Evolutionary conservation across 2,329 filamentous ascomycete genomes (phyloP), one percentile per base, ranked within the genome.

Genomic region (Aspergillus neoniger): DNA sequence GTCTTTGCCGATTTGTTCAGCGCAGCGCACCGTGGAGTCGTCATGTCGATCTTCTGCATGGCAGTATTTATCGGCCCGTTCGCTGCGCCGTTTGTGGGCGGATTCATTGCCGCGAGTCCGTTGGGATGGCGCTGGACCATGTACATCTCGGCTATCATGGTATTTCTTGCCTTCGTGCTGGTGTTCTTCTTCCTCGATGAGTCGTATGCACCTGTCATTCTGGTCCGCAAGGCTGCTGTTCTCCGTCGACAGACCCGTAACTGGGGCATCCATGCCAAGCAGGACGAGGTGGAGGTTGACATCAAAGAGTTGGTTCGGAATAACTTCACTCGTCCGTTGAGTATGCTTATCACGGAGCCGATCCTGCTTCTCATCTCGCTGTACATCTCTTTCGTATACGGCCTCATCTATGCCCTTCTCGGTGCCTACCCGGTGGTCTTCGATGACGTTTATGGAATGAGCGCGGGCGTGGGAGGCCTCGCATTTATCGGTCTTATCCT

Each of bases 181-280:
- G 67, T 72, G 9, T n/a, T 70, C 0, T 1, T 72, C 14, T 83
- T 85, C 67, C 74, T 85, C 23, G 76, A 82, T 52, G 84, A 86
- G 65, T 82, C 82, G 0, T 86, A 86, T 64, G 79, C 83, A 0
- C 84, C 84, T 0, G 66, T 68, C 0, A 67, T 74, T 4, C 62
- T 74, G 7, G 69, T 73, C 17, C 69, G 67, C 23, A 74, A 74
- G 44, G 85, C 84, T 0, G 69, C 78, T 0, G 79, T 82, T 51
- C 69, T 86, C 2, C 76, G 84, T 15, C 76, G 83, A 12, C 71
- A 82, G 48, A 86, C 84, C 0, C 80, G 80, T 61, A 86, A 86
- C 61, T 86, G 84, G 84, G 84, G 83, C 1, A 86, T 86, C 43
- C 83, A 86, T 60, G 84, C 84, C 1, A 82, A 82, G 63, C 76